A percentile compares a stretch with the other conserved stretches of the same genome.
Evolutionary conservation across 306 rosid genomes (phyloP).

Genomic region (Prosopis cineraria): DNA sequence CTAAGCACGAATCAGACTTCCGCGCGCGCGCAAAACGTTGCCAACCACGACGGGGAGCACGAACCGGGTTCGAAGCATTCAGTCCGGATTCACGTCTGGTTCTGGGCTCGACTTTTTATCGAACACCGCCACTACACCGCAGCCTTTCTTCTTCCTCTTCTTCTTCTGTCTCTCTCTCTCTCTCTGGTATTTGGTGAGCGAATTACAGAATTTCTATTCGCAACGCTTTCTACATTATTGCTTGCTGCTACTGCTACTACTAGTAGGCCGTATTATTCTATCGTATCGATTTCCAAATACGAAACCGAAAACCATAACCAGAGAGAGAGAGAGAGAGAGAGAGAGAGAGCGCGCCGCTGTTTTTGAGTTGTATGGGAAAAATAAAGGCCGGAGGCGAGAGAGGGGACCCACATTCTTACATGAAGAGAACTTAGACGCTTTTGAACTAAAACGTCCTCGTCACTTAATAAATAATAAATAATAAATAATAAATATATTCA

Average conservation of each 20-base stretch:
- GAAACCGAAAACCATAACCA: constrained; percentile 28
- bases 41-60: constrained; percentile 19
- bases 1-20: constrained; percentile 32
- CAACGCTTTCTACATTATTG: not conserved
- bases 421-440: constrained; percentile 90
- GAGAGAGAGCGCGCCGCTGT: constrained; percentile 55
- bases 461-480: constrained; percentile 39
- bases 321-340: constrained; percentile 13
- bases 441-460: constrained; percentile 45
- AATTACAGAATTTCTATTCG: not conserved
- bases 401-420: constrained; percentile 51
- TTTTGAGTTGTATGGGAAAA: constrained; percentile 33
- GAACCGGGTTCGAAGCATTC: not conserved
- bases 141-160: not conserved
- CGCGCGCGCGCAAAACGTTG: constrained; percentile 42
- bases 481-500: not conserved
- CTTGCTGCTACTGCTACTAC: not conserved
- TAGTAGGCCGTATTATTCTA: not conserved
- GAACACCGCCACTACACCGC: not conserved
- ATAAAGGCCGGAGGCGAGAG: constrained; percentile 6
- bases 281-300: not conserved
- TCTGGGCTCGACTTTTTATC: not conserved
- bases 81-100: not conserved
- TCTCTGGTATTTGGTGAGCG: not conserved
- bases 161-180: not conserved